phyloP scores from a whole-genome alignment of 768 basidiomycete genomes.

The Agrocybe praecox region DNA sequence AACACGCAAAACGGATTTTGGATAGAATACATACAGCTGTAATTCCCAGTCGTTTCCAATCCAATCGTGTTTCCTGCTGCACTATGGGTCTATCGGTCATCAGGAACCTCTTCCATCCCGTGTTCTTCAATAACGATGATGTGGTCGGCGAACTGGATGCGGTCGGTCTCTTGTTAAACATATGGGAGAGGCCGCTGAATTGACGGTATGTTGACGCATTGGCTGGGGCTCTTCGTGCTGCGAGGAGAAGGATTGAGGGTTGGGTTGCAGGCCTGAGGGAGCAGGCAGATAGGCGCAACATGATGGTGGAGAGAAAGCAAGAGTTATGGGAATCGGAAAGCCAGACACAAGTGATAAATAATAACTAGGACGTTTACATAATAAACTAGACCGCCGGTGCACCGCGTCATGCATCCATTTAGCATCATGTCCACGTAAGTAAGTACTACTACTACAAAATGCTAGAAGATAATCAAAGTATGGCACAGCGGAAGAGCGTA shows the following conservation, averaged over 20 bases:
- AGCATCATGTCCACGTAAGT: neutral
- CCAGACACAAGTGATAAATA: conserved; percentile 1
- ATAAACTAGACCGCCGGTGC: conserved; percentile 4
- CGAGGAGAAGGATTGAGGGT: conserved; percentile 1
- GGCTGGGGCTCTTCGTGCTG: conserved; percentile 6
- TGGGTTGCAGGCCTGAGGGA: conserved; percentile 14
- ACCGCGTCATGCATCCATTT: conserved; percentile 18
- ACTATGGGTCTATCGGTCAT: conserved; percentile 43
- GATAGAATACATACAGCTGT: conserved; percentile 30
- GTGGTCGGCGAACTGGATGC: neutral
- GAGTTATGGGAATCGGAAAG: neutral
- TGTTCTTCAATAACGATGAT: conserved; percentile 11
- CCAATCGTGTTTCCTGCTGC: conserved; percentile 31
- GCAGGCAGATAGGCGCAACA: conserved; percentile 16
- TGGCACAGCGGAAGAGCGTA: conserved; percentile 13
- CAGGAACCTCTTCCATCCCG: conserved; percentile 40
- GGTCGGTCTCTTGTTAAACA: conserved; percentile 8
- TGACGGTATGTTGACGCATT: conserved; percentile 8
- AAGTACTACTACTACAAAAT: neutral
- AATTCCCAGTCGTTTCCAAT: conserved; percentile 33
- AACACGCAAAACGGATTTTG: conserved; percentile 33
- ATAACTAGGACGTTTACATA: neutral
- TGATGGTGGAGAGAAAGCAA: conserved; percentile 2
- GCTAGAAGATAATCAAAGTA: conserved; percentile 10
- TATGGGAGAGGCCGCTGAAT: conserved; percentile 15